Percentiles rank a stretch among this genome's conserved stretches.
These are phyloP conservation scores for Wakefieldia striispora DNA, from an alignment of 768 basidiomycete species.

Conservation along the genomic window DNA sequence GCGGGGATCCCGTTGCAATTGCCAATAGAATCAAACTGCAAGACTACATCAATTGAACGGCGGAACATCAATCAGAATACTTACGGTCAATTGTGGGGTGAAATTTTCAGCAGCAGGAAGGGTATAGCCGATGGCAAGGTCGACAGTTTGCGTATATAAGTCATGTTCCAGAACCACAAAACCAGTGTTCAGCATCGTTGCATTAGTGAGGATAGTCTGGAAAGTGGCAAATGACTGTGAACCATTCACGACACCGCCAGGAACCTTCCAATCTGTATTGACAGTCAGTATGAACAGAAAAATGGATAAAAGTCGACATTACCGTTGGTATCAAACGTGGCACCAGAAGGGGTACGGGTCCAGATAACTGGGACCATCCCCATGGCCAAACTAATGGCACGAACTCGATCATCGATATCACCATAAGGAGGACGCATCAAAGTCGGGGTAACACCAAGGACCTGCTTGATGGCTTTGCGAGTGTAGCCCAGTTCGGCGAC, in stretches of 20 bases:
- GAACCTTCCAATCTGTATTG: slow-evolving; percentile 77
- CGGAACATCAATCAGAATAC: slow-evolving; percentile 7
- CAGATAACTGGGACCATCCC: slow-evolving; percentile 89
- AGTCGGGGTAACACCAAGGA: slow-evolving; percentile 74
- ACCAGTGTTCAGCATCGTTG: slow-evolving; percentile 57
- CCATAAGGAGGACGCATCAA: slow-evolving; percentile 82
- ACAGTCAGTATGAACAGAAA: slow-evolving; percentile 7
- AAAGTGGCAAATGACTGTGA: slow-evolving; percentile 66
- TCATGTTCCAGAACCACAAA: slow-evolving; percentile 93
- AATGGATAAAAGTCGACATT: slow-evolving; percentile 4
- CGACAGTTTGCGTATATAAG: slow-evolving; percentile 79
- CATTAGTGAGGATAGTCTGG: slow-evolving; percentile 69
- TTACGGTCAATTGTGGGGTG: slow-evolving; percentile 62
- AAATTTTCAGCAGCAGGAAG: slow-evolving; percentile 71
- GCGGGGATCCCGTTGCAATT: slow-evolving; percentile 65
- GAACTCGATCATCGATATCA: slow-evolving; percentile 91
- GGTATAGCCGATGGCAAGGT: slow-evolving; percentile 87
- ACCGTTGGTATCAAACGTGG: slow-evolving; percentile 75
- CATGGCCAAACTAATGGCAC: slow-evolving; percentile 88
- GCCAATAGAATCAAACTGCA: slow-evolving; percentile 71
- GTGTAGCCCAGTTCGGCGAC: slow-evolving; percentile 96
- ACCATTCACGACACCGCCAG: slow-evolving; percentile 70
- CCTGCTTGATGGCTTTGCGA: slow-evolving; percentile 74
- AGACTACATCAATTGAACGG: not conserved
- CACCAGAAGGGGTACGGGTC: slow-evolving; percentile 60